These are phyloP conservation scores for Moricandia moricandioides DNA, from an alignment of 345 rosid species.

Conservation along the genomic window DNA sequence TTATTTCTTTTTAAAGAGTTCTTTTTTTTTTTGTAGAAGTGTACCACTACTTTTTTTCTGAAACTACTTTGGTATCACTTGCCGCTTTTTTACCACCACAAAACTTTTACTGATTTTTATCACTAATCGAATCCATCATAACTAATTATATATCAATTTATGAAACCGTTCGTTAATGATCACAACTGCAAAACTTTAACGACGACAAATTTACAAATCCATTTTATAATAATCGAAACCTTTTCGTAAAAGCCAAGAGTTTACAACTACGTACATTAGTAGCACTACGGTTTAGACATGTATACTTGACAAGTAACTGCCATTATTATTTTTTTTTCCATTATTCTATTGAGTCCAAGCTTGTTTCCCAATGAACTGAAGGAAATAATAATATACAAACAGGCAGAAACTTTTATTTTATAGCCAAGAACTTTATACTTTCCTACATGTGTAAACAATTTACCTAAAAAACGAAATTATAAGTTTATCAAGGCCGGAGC, in stretches of 20 bases:
- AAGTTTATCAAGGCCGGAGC: too few species aligned
- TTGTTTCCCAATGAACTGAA: neutral
- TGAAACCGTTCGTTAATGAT: neutral
- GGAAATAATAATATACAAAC: neutral
- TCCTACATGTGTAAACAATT: neutral
- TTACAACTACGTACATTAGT: neutral
- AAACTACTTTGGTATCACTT: neutral
- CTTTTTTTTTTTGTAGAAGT: neutral
- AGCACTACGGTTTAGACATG: neutral
- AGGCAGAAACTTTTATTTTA: neutral
- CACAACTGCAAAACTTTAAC: neutral
- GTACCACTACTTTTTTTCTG: neutral
- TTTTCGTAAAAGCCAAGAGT: neutral
- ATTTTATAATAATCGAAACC: neutral
- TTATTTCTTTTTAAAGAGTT: neutral
- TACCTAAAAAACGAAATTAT: neutral
- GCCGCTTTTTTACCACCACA: neutral
- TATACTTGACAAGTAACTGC: neutral
- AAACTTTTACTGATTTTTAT: neutral
- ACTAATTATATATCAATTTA: neutral
- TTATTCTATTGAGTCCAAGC: neutral
- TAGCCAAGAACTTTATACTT: neutral
- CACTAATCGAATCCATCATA: neutral
- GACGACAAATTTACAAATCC: neutral
- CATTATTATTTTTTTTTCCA: neutral